phyloP scores from a whole-genome alignment of 805 yeast genomes.

The Candida yuanshanica region DNA sequence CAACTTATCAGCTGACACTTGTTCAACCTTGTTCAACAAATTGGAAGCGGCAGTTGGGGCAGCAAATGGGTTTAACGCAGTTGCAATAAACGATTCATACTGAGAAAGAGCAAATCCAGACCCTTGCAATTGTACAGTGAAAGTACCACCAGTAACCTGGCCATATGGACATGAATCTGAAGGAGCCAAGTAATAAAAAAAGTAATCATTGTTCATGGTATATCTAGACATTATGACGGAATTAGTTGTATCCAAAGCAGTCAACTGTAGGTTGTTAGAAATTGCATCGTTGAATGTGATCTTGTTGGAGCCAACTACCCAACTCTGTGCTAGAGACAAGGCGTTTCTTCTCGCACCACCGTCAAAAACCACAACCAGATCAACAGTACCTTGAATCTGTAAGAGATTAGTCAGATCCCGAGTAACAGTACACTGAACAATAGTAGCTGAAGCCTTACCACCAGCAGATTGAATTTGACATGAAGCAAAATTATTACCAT shows the following conservation, averaged over 20 bases:
- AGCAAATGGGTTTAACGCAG: neutral
- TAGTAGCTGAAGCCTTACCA: slow-evolving; percentile 4
- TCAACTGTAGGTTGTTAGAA: slow-evolving; percentile 1
- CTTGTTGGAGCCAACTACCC: slow-evolving; percentile 11
- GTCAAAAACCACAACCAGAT: slow-evolving; percentile 8
- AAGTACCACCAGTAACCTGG: slow-evolving; percentile 5
- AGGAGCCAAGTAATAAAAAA: slow-evolving; percentile 9
- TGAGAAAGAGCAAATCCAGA: neutral
- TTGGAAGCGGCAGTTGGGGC: slow-evolving; percentile 1
- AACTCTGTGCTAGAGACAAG: slow-evolving; percentile 5
- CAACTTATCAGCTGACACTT: neutral
- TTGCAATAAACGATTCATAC: neutral
- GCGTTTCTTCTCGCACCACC: slow-evolving; percentile 10
- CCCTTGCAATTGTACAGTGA: slow-evolving; percentile 1
- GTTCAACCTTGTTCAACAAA: neutral
- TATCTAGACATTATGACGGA: slow-evolving; percentile 4
- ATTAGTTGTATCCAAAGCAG: neutral
- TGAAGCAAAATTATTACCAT: slow-evolving; percentile 9
- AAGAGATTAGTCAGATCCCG: slow-evolving; percentile 4
- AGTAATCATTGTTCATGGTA: slow-evolving; percentile 13
- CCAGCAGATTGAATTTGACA: slow-evolving; percentile 11
- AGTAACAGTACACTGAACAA: slow-evolving; percentile 7
- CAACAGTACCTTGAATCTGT: slow-evolving; percentile 5
- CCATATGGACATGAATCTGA: slow-evolving; percentile 2
- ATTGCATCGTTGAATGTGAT: slow-evolving; percentile 13